A percentile compares a stretch with the other conserved stretches of the same genome.
Conservation (phyloP, 169 alveolate genomes). For the Cryptosporidium canis region DNA sequence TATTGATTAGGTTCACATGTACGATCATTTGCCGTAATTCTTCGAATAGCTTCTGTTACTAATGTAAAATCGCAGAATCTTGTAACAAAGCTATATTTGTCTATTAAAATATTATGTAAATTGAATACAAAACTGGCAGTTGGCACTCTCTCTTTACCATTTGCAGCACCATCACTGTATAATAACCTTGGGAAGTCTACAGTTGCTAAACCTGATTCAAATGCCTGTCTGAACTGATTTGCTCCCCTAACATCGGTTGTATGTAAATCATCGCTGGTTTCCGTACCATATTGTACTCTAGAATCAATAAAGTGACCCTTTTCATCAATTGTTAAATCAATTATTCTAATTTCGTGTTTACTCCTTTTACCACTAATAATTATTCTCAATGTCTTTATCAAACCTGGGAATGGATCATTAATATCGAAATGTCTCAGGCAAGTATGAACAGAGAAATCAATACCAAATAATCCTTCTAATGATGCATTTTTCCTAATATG, state of each 20-base stretch:
- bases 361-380: slow-evolving; percentile 65
- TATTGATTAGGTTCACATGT: slow-evolving; percentile 72
- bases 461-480: slow-evolving; percentile 57
- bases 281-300: slow-evolving; percentile 66
- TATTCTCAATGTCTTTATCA: slow-evolving; percentile 56
- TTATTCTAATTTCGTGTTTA: slow-evolving; percentile 59
- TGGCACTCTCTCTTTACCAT: slow-evolving; percentile 72
- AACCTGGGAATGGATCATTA: slow-evolving; percentile 72
- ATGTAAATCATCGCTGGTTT: slow-evolving; percentile 57
- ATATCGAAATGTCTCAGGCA: slow-evolving; percentile 67
- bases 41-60: slow-evolving; percentile 61
- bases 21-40: slow-evolving; percentile 70
- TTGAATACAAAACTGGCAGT: slow-evolving; percentile 70
- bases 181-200: slow-evolving; percentile 68
- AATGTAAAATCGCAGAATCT: slow-evolving; percentile 62
- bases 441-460: slow-evolving; percentile 66
- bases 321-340: slow-evolving; percentile 61
- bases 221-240: slow-evolving; percentile 72
- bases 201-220: slow-evolving; percentile 71
- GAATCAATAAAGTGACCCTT: slow-evolving; percentile 70
- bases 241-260: slow-evolving; percentile 72
- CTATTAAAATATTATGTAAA: slow-evolving; percentile 48
- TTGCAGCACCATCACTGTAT: slow-evolving; percentile 69
- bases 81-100: slow-evolving; percentile 64
- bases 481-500: slow-evolving; percentile 69